A percentile compares a stretch with the other conserved stretches of the same genome.
phyloP scores from a whole-genome alignment of 176 grass and related monocot genomes.

The Raddia distichophylla region DNA sequence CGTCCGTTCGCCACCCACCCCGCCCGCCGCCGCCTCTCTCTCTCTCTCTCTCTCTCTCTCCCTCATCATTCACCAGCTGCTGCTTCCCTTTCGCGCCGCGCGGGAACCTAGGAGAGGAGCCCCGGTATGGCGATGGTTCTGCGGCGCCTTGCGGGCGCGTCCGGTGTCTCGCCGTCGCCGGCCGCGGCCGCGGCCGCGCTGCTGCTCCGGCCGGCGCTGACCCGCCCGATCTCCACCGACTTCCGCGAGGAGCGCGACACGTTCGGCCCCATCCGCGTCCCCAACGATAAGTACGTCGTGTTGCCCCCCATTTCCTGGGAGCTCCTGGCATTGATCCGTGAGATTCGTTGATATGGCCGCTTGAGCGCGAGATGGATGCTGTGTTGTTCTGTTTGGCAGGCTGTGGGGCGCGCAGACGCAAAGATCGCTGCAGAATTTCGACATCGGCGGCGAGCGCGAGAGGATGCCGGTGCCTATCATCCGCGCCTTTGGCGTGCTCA shows the following conservation, averaged over 20 bases:
- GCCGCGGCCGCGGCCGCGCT: slow-evolving; percentile 19
- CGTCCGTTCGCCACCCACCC: neutral
- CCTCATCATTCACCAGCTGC: slow-evolving; percentile 36
- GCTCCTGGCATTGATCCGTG: neutral
- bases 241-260: slow-evolving; percentile 97
- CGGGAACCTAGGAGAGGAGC: neutral
- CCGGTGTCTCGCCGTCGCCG: slow-evolving; percentile 37
- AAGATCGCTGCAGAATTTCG: slow-evolving; percentile 94
- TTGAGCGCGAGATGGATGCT: neutral
- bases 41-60: neutral
- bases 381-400: slow-evolving; percentile 44
- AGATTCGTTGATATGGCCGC: neutral
- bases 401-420: slow-evolving; percentile 99
- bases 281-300: slow-evolving; percentile 68
- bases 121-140: slow-evolving; percentile 71
- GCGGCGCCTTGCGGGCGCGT: slow-evolving; percentile 52
- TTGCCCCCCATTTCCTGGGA: neutral
- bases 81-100: slow-evolving; percentile 6
- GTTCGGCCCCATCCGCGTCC: slow-evolving; percentile 84
- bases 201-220: slow-evolving; percentile 55
- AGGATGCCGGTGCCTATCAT: slow-evolving; percentile 94
- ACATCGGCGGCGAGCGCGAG: slow-evolving; percentile 83
- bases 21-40: neutral
- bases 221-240: slow-evolving; percentile 62
- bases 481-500: slow-evolving; percentile 90